Evolutionary conservation across 805 yeast species (phyloP), one percentile per base, ranked within the genome.

Genomic region (Starmerella powellii): DNA sequence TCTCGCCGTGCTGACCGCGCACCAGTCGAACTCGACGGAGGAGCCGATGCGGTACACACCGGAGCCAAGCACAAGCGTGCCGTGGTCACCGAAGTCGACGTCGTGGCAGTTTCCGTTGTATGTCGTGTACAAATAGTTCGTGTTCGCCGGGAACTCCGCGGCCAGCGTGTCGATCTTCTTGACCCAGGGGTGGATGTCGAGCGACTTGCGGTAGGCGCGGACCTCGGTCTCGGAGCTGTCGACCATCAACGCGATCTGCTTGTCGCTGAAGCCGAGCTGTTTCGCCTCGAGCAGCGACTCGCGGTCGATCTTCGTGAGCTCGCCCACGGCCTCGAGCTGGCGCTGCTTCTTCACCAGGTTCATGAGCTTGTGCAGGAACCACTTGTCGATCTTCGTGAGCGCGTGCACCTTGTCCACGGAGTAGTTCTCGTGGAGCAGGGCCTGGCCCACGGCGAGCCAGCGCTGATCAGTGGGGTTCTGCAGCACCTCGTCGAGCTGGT

Each of bases 41-140:
- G 96, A 87, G 46, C 98, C 98, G 63, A 88, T 88, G 65, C 98
- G 77, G 74, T 88, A 88, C 39, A 91, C 98, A 70, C 98, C 97
- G n/a, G 96, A 86, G 41, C 97, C 98, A 55, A 88, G 72, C 31
- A 88, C 97, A 76, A 91, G 69, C 47, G 91, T 80, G 59, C 97
- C 97, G 52, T 82, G 72, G 46, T 88, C 97, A 56, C 80, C 74
- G 60, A 88, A 91, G 34, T 68, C 73, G 37, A 88, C 79, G 63
- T 88, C 98, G 52, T 78, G 79, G 44, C 76, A 70, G 45, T 83
- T 72, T 44, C 96, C 98, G 59, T 87, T 88, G 68, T 88, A 88
- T 37, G 98, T 88, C 39, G 95, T 83, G 76, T 88, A 88, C 55
- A 88, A 71, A 65, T 88, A 88, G 71, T 88, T 88, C 42, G 98